Evolutionary conservation across 108 stramenopile species (phyloP), one percentile per base, ranked within the genome.

Genomic region (Pseudonitzschia multiseries): DNA sequence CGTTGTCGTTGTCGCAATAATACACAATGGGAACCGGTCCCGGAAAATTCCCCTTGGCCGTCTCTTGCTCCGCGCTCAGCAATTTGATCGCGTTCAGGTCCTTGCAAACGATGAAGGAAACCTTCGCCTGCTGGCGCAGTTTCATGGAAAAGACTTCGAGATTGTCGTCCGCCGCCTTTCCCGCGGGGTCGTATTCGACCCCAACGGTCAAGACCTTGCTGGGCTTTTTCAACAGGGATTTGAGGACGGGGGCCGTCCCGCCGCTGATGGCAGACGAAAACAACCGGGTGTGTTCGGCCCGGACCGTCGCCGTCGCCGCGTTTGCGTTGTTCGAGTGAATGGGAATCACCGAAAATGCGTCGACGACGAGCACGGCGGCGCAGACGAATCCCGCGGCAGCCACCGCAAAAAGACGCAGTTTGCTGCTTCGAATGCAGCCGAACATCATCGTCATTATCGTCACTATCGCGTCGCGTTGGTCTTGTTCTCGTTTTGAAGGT

Each of bases 111-210:
- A 90, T 68, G 14, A 83, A 74, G 26, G 68, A 56, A 24, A 79
- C 85, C 28, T 82, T 77, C 12, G 72, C 59, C 57, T 85, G 84
- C 22, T 56, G 54, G 27, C 89, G 77, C 15, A 87, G 75, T 65
- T 87, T 80, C 86, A 87, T 87, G 29, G 86, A 87, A 41, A 87
- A 65, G 21, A 81, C 77, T 17, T 68, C 59, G 31, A 41, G 61
- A 5, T 59, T 43, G 20, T 69, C 54, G 0, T 68, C 51, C 63
- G 5, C 48, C 53, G 13, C 61, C 54, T 0, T 43, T 18, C 3
- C 43, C 9, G 40, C 57, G 13, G 46, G 32, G 17, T 62, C 14
- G 70, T 80, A 84, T 69, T 84, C 85, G 26, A 88, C 52, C 10
- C 81, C 76, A 15, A 88, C 79, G 1, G 82, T 65, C 33, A 83